Conservation (phyloP, 192 early-diverging fungal species). For the Linnemannia zychae region DNA sequence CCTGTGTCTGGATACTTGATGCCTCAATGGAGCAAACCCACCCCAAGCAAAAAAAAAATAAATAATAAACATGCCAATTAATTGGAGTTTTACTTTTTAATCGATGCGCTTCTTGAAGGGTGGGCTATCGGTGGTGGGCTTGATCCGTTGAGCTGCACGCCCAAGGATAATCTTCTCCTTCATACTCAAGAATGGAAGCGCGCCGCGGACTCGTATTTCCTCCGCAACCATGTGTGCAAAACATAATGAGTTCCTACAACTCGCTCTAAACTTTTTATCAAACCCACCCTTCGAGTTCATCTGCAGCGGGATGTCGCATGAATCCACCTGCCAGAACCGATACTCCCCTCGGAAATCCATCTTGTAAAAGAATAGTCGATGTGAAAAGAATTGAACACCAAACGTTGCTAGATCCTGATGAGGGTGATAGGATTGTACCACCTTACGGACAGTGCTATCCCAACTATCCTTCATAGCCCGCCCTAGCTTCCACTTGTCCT, state of each 20-base stretch:
- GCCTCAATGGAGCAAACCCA: too few relatives aligned
- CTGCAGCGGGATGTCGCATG: conserved; percentile 15
- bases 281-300: neutral
- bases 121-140: neutral
- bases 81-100: too few relatives aligned
- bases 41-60: neutral
- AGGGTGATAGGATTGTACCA: conserved; percentile 13
- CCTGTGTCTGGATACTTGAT: too few relatives aligned
- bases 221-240: conserved; percentile 13
- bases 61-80: too few relatives aligned
- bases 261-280: neutral
- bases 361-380: conserved; percentile 10
- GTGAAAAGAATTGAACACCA: conserved; percentile 29
- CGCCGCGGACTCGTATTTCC: neutral
- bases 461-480: conserved; percentile 36
- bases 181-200: conserved; percentile 1
- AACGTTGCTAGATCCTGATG: conserved; percentile 21
- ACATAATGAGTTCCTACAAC: neutral
- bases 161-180: conserved; percentile 2
- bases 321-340: conserved; percentile 30
- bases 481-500: conserved; percentile 25
- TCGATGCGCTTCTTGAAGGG: neutral
- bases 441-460: conserved; percentile 18
- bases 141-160: neutral
- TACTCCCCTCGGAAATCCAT: conserved; percentile 24